Base-by-base conservation (phyloP, 176 grass and related monocot species). In the Coix lacrymajobi region DNA sequence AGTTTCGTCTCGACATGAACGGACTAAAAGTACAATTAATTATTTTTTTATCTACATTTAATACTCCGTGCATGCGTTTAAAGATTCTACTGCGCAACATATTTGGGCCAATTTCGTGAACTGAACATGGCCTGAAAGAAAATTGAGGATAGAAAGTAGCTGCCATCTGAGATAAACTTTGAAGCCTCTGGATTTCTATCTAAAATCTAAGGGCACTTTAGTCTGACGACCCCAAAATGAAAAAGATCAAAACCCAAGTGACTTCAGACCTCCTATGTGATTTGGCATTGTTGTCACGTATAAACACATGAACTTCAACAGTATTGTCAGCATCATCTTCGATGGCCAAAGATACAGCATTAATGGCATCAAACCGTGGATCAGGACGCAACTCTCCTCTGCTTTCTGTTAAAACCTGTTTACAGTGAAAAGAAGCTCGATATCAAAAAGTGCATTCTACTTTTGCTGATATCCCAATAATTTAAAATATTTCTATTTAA, bases 281-380 rank as follows among this genome's bases (percentile, higher is more conserved):
- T 73, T 79, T 87, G 76, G 66, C 86, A 88, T 70, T 82, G 49
- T 70, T 89, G 70, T 73, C 86, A 78, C 62, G 62, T 79, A 98
- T 82, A 87, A 93, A 78, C 26, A 93, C 95, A 75, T 75, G 72
- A 71, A 89, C 54, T 72, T 91, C 92, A 43, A 88, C 61, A 67
- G 48, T 76, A 75, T 58, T 71, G 26, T 80, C 70, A 83, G 71
- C 32, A 69, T 95, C 92, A 69, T 95, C 95, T 82, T 91, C 84
- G 58, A 95, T 69, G 46, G 79, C 91, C 84, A 95, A 37, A 45
- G 90, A 91, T 84, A 95, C 87, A 81, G 81, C 86, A 79, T 98
- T 95, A 46, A 98, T 91, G 77, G 88, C 84, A 93, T 98, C 95
- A 88, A 91, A 86, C 36, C 79, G 85, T 63, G 95, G 95, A 77